Conservation (phyloP, 305 asterid genomes). For the Stenogyne calaminthoides region DNA sequence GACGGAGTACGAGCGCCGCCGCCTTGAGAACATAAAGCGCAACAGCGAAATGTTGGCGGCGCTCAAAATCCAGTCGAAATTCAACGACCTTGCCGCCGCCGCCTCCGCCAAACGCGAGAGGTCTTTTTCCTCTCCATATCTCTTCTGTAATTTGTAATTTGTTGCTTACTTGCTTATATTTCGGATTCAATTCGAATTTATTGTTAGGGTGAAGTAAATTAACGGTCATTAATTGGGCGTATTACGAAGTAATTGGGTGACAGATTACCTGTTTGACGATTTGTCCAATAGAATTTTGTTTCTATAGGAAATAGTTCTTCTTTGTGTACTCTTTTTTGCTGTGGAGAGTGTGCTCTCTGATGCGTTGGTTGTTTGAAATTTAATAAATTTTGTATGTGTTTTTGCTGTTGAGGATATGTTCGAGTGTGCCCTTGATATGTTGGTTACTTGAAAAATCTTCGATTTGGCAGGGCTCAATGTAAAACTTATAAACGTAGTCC, state of each 20-base stretch:
- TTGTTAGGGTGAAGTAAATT: background rate
- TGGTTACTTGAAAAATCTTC: background rate
- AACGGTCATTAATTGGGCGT: background rate
- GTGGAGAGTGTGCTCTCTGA: background rate
- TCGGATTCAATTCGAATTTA: background rate
- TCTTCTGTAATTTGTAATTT: background rate
- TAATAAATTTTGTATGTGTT: background rate
- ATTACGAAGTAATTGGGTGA: background rate
- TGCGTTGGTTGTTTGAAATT: constrained; percentile 7
- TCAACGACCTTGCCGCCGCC: constrained; percentile 54
- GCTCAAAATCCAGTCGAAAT: constrained; percentile 66
- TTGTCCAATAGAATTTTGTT: background rate
- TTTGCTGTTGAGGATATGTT: constrained; percentile 5
- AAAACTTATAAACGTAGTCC: constrained; percentile 69
- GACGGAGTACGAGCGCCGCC: constrained; percentile 75
- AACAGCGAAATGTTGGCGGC: constrained; percentile 81
- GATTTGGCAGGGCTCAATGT: constrained; percentile 50
- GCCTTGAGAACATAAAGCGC: constrained; percentile 82
- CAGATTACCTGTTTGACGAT: constrained; percentile 24
- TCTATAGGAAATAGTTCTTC: background rate
- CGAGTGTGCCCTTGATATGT: constrained; percentile 12
- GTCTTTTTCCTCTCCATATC: constrained; percentile 24
- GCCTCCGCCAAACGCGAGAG: constrained; percentile 49
- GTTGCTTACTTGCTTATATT: background rate
- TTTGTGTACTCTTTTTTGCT: background rate